Evolutionary conservation across 208 protist species (phyloP).

Genomic region (Leishmania lainsoni): DNA sequence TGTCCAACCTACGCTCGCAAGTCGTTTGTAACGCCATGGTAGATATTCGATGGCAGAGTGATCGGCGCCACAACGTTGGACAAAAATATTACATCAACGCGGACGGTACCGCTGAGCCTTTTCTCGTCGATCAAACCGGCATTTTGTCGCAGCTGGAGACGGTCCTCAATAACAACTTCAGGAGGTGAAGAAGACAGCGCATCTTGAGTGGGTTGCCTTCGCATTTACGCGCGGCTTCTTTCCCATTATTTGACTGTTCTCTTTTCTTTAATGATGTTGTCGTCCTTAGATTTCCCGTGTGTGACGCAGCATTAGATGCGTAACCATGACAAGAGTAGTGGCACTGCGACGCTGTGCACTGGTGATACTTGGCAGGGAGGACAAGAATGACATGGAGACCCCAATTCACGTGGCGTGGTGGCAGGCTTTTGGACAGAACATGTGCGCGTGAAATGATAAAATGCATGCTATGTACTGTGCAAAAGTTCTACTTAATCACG

Average conservation of each 20-base stretch:
- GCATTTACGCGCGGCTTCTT: not conserved
- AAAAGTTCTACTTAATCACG: not conserved
- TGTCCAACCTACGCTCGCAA: slow-evolving; percentile 90
- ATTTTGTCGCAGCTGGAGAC: slow-evolving; percentile 77
- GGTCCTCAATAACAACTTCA: slow-evolving; percentile 82
- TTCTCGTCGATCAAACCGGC: slow-evolving; percentile 81
- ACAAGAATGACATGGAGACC: not conserved
- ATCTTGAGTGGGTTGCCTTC: not conserved
- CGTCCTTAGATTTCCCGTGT: not conserved
- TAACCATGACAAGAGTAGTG: not conserved
- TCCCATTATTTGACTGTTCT: not conserved
- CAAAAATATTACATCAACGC: slow-evolving; percentile 89
- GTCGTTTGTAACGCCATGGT: slow-evolving; percentile 83
- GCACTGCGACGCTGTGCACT: not conserved
- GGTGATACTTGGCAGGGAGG: not conserved
- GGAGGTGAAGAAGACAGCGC: slow-evolving; percentile 28
- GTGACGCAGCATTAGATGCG: not conserved
- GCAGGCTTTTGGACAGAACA: not conserved
- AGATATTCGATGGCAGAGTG: slow-evolving; percentile 91
- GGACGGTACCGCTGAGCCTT: slow-evolving; percentile 79
- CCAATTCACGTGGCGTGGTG: not conserved
- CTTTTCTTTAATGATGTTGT: not conserved
- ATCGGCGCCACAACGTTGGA: slow-evolving; percentile 82
- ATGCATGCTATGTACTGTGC: not conserved
- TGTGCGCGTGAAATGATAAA: not conserved